A percentile compares a stretch with the other conserved stretches of the same genome.
These are phyloP conservation scores for Wickerhamomyces sp. DNA, from an alignment of 1,139 yeast genomes.

Conservation along the genomic window DNA sequence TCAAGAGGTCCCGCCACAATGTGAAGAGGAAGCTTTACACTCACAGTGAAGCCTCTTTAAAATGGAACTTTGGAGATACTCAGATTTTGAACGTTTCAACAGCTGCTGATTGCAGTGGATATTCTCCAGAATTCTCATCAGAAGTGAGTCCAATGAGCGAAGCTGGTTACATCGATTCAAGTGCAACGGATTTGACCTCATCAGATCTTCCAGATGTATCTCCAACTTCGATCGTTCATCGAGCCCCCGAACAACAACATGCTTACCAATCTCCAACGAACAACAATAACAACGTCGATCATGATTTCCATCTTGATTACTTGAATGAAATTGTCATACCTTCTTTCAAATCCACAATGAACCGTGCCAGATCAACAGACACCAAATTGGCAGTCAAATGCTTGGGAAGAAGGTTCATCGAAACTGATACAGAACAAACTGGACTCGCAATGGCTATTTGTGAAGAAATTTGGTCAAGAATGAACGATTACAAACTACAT, in stretches of 20 bases:
- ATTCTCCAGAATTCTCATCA: constrained; percentile 7
- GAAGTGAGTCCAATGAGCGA: constrained; percentile 12
- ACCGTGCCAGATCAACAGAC: constrained; percentile 42
- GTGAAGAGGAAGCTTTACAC: constrained; percentile 26
- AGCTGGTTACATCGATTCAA: constrained; percentile 6
- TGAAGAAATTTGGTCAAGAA: constrained; percentile 46
- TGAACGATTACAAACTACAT: too few relatives aligned
- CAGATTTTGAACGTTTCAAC: constrained; percentile 13
- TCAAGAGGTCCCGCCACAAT: constrained; percentile 27
- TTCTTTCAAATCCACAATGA: constrained; percentile 39
- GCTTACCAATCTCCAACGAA: not conserved
- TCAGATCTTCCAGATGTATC: constrained; percentile 5
- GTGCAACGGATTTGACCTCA: constrained; percentile 16
- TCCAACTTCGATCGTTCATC: constrained; percentile 3
- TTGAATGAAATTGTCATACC: constrained; percentile 32
- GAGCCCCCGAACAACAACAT: not conserved
- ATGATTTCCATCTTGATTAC: constrained; percentile 30
- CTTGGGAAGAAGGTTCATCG: constrained; percentile 33
- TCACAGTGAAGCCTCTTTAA: constrained; percentile 17
- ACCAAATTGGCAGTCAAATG: constrained; percentile 40
- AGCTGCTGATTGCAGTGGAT: constrained; percentile 6
- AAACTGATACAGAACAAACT: constrained; percentile 49
- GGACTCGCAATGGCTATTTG: constrained; percentile 63
- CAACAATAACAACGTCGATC: too few relatives aligned
- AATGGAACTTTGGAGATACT: constrained; percentile 19